Evolutionary conservation across 805 yeast species (phyloP).

Genomic region (Scheffersomyces stipitis): DNA sequence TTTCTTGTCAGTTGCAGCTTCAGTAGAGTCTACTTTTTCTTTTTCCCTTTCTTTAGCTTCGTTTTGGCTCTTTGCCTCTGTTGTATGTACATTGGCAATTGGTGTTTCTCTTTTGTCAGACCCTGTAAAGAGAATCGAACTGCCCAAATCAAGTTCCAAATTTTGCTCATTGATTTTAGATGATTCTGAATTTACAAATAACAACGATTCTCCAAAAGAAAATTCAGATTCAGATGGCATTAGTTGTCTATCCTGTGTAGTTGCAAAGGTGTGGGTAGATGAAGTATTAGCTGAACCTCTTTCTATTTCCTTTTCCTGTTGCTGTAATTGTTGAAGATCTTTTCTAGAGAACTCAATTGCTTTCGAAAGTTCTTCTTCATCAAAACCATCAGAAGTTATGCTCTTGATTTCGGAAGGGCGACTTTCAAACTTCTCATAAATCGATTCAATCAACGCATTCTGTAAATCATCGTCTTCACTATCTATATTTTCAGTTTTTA

Average conservation of each 20-base stretch:
- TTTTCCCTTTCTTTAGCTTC: slow-evolving; percentile 17
- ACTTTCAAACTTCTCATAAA: slow-evolving; percentile 30
- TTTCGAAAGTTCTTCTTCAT: slow-evolving; percentile 38
- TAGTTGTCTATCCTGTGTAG: not conserved
- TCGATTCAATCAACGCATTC: slow-evolving; percentile 34
- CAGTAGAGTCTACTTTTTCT: slow-evolving; percentile 14
- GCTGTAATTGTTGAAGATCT: slow-evolving; percentile 34
- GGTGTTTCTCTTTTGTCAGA: no score
- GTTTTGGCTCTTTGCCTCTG: slow-evolving; percentile 1
- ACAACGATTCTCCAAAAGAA: slow-evolving; percentile 10
- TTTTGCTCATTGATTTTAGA: not conserved
- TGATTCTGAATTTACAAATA: slow-evolving; percentile 3
- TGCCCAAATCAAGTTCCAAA: slow-evolving; percentile 13
- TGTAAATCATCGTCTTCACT: slow-evolving; percentile 11
- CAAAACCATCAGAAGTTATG: slow-evolving; percentile 13
- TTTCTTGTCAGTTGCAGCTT: slow-evolving; percentile 4
- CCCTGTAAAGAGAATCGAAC: slow-evolving; percentile 19
- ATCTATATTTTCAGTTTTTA: slow-evolving; percentile 7
- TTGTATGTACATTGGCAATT: no score
- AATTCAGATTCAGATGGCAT: slow-evolving; percentile 1
- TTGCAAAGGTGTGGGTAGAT: no score
- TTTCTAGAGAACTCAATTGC: slow-evolving; percentile 50
- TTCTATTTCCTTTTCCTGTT: slow-evolving; percentile 15
- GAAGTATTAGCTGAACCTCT: slow-evolving; percentile 2
- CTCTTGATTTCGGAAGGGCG: not conserved